A percentile compares a stretch with the other conserved stretches of the same genome.
These are phyloP conservation scores for Ajuga chamaepitys DNA, from an alignment of 257 asterid species.

Conservation along the genomic window DNA sequence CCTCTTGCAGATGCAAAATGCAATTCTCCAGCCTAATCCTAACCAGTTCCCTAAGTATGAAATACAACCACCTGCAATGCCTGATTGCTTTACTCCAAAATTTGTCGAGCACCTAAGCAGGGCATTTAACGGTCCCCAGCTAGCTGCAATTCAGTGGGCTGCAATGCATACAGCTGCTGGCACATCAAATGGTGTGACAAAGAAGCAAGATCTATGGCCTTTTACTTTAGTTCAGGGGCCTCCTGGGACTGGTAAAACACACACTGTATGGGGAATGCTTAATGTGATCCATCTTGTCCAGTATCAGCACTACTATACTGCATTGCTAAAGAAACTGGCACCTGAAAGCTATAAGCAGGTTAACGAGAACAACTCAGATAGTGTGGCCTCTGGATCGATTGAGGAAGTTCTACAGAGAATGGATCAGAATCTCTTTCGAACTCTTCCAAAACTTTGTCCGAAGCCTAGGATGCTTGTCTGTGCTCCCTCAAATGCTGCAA, in stretches of 20 bases:
- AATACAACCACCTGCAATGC: constrained; percentile 95
- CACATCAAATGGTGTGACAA: constrained; percentile 59
- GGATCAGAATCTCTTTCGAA: constrained; percentile 95
- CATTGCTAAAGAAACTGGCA: constrained; percentile 89
- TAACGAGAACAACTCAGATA: constrained; percentile 58
- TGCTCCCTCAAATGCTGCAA: constrained; percentile 99
- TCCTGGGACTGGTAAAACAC: constrained; percentile 98
- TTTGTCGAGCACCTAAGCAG: constrained; percentile 70
- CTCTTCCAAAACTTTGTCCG: constrained; percentile 96
- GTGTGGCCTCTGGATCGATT: constrained; percentile 78
- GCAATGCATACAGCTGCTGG: constrained; percentile 98
- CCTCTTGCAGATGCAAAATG: constrained; percentile 83
- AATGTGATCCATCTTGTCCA: constrained; percentile 97
- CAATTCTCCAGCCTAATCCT: constrained; percentile 93
- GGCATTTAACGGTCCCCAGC: constrained; percentile 84
- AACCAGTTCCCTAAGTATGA: constrained; percentile 94
- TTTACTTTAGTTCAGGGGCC: constrained; percentile 98
- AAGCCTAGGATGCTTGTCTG: constrained; percentile 99
- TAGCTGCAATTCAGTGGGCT: constrained; percentile 97
- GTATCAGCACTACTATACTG: constrained; percentile 96
- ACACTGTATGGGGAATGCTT: constrained; percentile 99
- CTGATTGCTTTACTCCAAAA: constrained; percentile 91
- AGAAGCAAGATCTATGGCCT: constrained; percentile 97
- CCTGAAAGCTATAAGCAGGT: constrained; percentile 96
- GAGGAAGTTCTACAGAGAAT: constrained; percentile 95